These are phyloP conservation scores for Mortierella sp. DNA, from an alignment of 371 early-diverging fungal genomes.

Conservation along the genomic window DNA sequence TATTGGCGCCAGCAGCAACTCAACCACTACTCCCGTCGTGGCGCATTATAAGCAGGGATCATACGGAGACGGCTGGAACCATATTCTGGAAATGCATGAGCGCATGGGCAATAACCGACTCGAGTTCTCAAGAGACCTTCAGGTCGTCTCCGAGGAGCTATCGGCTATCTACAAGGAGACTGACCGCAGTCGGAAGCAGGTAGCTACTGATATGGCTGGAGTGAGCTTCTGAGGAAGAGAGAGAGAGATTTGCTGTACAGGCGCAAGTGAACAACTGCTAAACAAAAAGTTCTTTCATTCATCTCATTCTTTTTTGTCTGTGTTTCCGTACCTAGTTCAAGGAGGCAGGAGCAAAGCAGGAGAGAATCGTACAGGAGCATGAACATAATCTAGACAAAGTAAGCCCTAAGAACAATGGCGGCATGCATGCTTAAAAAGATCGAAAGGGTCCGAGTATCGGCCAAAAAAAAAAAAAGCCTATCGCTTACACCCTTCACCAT, in stretches of 20 bases:
- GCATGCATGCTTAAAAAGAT: not conserved
- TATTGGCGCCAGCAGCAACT: constrained; percentile 13
- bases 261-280: too few relatives aligned
- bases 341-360: constrained; percentile 78
- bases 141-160: constrained; percentile 79
- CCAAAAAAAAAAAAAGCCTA: not conserved
- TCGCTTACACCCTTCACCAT: not conserved
- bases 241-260: too few relatives aligned
- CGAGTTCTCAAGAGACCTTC: constrained; percentile 70
- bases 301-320: not conserved
- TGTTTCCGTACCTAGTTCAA: constrained; percentile 65
- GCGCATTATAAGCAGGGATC: constrained; percentile 59
- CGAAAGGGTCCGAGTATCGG: not conserved
- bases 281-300: not conserved
- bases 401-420: not conserved
- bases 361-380: constrained; percentile 73
- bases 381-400: constrained; percentile 83
- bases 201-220: constrained; percentile 26
- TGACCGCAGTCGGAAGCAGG: constrained; percentile 84
- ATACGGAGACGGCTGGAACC: constrained; percentile 69
- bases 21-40: not conserved
- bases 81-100: constrained; percentile 78
- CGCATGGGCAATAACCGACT: constrained; percentile 77
- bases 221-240: not conserved
- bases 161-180: constrained; percentile 79